phyloP scores from a whole-genome alignment of 495 filamentous ascomycete genomes.

The Neurospora sublineolata region DNA sequence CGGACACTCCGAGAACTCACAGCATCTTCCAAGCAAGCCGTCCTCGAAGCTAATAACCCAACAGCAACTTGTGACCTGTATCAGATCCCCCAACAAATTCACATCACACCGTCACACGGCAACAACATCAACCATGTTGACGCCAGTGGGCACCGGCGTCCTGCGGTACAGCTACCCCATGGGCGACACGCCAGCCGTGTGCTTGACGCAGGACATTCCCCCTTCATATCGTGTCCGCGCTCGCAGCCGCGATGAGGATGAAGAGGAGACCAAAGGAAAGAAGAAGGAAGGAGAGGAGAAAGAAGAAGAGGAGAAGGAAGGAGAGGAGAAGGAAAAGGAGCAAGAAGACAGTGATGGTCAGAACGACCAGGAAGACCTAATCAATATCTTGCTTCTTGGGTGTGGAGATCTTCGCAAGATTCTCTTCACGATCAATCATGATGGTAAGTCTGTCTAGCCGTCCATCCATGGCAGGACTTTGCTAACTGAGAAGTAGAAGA shows the following conservation, averaged over 20 bases:
- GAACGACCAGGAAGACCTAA: neutral
- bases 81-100: neutral
- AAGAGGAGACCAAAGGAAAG: neutral
- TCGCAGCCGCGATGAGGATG: neutral
- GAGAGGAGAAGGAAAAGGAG: neutral
- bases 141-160: neutral
- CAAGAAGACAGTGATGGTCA: neutral
- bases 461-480: neutral
- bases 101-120: neutral
- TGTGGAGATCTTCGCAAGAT: constrained; percentile 24
- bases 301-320: neutral
- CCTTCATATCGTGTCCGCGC: neutral
- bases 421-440: constrained; percentile 18
- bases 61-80: neutral
- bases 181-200: constrained; percentile 20
- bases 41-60: neutral
- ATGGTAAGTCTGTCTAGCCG: neutral
- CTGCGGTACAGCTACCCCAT: constrained; percentile 10
- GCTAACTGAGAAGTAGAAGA: neutral
- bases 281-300: neutral
- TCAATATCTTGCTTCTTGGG: constrained; percentile 23
- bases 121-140: neutral
- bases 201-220: constrained; percentile 17
- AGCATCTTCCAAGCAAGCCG: neutral
- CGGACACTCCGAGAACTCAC: neutral